These are phyloP conservation scores for Aspergillus leporis DNA, from an alignment of 495 filamentous ascomycete species.

Conservation along the genomic window DNA sequence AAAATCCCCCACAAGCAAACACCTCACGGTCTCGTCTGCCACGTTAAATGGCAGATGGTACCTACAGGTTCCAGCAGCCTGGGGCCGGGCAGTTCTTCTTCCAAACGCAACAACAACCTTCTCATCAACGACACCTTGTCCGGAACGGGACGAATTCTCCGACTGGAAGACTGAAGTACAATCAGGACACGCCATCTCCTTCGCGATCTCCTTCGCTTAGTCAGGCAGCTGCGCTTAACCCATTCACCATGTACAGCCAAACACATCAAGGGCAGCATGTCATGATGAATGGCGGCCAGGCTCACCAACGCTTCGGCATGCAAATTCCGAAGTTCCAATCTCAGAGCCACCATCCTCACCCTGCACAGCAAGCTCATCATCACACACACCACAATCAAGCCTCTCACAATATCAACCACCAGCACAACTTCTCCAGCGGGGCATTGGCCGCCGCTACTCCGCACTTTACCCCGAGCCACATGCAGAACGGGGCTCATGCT, in stretches of 20 bases:
- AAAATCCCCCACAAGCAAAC: constrained; percentile 29
- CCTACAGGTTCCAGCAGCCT: constrained; percentile 72
- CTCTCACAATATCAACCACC: constrained; percentile 65
- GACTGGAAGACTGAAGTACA: constrained; percentile 48
- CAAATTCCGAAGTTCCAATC: constrained; percentile 72
- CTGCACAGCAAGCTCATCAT: constrained; percentile 74
- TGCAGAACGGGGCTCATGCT: constrained; percentile 72
- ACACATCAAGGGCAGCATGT: constrained; percentile 79
- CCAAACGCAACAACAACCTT: constrained; percentile 52
- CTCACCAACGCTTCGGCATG: constrained; percentile 63
- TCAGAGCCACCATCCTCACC: constrained; percentile 69
- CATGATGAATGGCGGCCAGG: constrained; percentile 66
- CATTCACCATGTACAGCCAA: constrained; percentile 81
- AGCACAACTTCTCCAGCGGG: constrained; percentile 78
- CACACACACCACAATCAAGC: constrained; percentile 72
- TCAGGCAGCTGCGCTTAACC: constrained; percentile 62
- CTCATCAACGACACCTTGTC: constrained; percentile 51
- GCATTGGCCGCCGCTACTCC: constrained; percentile 72
- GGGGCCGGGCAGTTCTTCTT: constrained; percentile 65
- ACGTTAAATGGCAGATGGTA: constrained; percentile 83
- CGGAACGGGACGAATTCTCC: constrained; percentile 59
- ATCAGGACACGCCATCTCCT: constrained; percentile 65
- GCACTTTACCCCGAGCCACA: constrained; percentile 67
- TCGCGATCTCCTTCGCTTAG: constrained; percentile 67
- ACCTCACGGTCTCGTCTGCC: constrained; percentile 46